Evolutionary conservation across 1,284 basidiomycete genomes (phyloP).

Genomic region (Retiboletus fuscus): DNA sequence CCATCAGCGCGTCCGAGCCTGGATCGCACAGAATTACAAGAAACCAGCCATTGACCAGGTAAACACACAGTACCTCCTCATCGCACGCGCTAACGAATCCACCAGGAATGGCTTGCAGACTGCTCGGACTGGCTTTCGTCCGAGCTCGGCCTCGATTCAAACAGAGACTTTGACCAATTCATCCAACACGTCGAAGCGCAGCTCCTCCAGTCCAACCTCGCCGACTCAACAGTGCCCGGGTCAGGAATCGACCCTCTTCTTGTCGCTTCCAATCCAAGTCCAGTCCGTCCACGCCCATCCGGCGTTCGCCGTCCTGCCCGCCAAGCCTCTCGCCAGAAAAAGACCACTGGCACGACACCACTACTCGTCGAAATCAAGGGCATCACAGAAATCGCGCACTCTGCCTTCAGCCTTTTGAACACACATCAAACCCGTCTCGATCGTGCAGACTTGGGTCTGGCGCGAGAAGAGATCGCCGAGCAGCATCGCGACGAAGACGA

Average conservation of each 20-base stretch:
- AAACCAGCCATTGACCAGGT: conserved; percentile 69
- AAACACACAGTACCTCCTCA: conserved; percentile 25
- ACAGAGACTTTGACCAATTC: conserved; percentile 59
- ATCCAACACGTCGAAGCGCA: conserved; percentile 68
- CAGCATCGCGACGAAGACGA: conserved; percentile 72
- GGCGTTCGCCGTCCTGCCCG: conserved; percentile 10
- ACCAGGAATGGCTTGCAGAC: conserved; percentile 77
- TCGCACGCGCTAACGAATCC: background rate
- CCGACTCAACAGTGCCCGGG: conserved; percentile 72
- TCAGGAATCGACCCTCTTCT: conserved; percentile 72
- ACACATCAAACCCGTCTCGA: conserved; percentile 73
- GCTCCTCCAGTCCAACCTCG: conserved; percentile 76
- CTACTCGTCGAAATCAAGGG: conserved; percentile 77
- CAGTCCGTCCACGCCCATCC: conserved; percentile 12
- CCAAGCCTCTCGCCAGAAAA: conserved; percentile 39
- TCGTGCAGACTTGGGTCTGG: conserved; percentile 61
- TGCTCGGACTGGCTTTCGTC: conserved; percentile 73
- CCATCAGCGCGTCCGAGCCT: conserved; percentile 49
- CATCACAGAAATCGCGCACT: conserved; percentile 80
- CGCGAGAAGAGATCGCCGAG: conserved; percentile 56
- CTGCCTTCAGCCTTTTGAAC: conserved; percentile 76
- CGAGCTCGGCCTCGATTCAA: conserved; percentile 61
- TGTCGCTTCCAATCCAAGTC: conserved; percentile 43
- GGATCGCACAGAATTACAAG: conserved; percentile 63
- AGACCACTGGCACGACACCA: conserved; percentile 54